phyloP scores from a whole-genome alignment of 2,329 filamentous ascomycete genomes.

The Ilyonectria destructans region DNA sequence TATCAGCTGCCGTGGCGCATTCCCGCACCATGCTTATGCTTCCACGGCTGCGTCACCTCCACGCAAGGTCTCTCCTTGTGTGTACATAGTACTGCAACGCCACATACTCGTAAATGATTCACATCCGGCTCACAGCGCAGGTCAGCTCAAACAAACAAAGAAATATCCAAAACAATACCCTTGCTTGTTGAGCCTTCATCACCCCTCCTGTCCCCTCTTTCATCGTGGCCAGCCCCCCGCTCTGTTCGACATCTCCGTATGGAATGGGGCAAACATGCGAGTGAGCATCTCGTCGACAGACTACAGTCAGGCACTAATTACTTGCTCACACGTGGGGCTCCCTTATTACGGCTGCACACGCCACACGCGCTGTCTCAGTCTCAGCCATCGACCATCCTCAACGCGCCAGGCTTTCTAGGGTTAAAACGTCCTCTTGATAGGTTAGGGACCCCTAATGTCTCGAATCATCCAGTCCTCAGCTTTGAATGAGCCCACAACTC shows the following conservation, averaged over 20 bases:
- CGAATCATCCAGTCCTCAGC: constrained; percentile 11
- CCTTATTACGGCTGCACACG: constrained; percentile 32
- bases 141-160: background rate
- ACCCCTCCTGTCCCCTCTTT: background rate
- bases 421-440: constrained; percentile 31
- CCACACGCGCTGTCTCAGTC: constrained; percentile 29
- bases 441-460: constrained; percentile 14
- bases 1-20: constrained; percentile 31
- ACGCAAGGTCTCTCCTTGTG: constrained; percentile 21
- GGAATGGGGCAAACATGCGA: constrained; percentile 17
- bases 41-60: constrained; percentile 20
- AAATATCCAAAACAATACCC: constrained; percentile 9
- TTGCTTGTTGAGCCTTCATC: constrained; percentile 7
- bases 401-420: constrained; percentile 25
- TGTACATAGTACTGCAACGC: background rate
- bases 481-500: constrained; percentile 29
- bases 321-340: constrained; percentile 37
- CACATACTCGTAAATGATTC: background rate
- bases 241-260: background rate
- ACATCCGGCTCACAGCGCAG: background rate
- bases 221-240: constrained; percentile 5
- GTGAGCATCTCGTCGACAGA: constrained; percentile 10
- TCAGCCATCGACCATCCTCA: constrained; percentile 24
- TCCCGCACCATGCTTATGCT: constrained; percentile 21
- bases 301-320: constrained; percentile 13